Evolutionary conservation across 1,139 yeast genomes (phyloP).

Genomic region (Debaryomyces robertsiae): DNA sequence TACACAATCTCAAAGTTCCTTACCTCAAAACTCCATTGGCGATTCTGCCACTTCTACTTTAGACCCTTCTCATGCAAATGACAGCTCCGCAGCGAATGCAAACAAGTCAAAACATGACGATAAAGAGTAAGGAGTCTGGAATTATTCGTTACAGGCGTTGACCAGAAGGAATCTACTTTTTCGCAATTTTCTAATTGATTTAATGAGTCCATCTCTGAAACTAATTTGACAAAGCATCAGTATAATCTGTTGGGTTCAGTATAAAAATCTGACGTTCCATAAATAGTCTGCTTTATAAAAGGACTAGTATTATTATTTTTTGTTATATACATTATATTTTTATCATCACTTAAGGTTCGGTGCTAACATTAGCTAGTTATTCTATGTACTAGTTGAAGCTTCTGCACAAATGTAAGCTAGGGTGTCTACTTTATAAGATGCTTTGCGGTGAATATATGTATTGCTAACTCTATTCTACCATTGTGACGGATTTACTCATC

Average conservation of each 20-base stretch:
- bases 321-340: not conserved
- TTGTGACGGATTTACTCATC: conserved; percentile 12
- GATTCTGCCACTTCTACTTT: conserved; percentile 7
- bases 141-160: not conserved
- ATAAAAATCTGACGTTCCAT: not conserved
- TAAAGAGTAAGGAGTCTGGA: conserved; percentile 1
- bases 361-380: no score
- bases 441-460: no score
- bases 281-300: conserved; percentile 1
- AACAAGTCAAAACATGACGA: conserved; percentile 6
- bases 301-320: conserved; percentile 4
- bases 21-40: conserved; percentile 11
- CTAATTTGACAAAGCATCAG: not conserved
- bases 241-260: not conserved
- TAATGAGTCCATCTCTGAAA: not conserved
- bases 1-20: conserved; percentile 7
- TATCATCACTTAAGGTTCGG: no score
- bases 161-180: not conserved
- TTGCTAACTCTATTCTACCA: no score
- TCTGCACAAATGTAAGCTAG: no score
- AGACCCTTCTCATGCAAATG: conserved; percentile 4
- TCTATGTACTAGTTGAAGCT: no score
- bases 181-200: no score
- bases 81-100: not conserved
- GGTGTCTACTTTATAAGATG: no score